phyloP scores from a whole-genome alignment of 768 basidiomycete species.

The Amanita molliuscula region DNA sequence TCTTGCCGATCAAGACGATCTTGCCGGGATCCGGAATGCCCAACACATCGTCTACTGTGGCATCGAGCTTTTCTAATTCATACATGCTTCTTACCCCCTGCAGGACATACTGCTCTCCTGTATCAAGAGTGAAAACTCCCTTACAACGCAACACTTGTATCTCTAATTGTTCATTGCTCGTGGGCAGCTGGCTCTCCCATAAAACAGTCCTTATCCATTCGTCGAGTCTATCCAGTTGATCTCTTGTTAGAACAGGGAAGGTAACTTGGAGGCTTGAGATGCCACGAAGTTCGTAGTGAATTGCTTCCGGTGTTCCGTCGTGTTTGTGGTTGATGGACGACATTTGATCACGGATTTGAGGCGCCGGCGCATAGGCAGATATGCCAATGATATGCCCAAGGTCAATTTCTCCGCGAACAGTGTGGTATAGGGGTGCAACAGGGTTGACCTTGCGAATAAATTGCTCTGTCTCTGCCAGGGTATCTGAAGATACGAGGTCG shows the following conservation, averaged over 20 bases:
- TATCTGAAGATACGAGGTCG: conserved; percentile 51
- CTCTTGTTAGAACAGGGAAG: conserved; percentile 45
- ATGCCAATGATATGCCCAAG: conserved; percentile 71
- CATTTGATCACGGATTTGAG: neutral
- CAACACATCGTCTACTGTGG: conserved; percentile 22
- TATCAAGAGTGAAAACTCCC: conserved; percentile 53
- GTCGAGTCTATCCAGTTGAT: conserved; percentile 49
- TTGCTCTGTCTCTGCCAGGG: conserved; percentile 39
- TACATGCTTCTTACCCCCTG: conserved; percentile 92
- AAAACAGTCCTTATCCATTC: conserved; percentile 72
- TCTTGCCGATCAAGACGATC: conserved; percentile 82
- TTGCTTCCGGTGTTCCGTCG: conserved; percentile 23
- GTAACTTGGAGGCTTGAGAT: conserved; percentile 72
- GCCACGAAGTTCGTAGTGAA: conserved; percentile 68
- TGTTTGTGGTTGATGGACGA: neutral
- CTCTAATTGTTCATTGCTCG: conserved; percentile 10
- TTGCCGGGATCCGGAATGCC: conserved; percentile 62
- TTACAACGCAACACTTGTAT: conserved; percentile 81
- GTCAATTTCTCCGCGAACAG: conserved; percentile 63
- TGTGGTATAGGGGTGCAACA: conserved; percentile 61
- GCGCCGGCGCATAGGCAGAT: conserved; percentile 47
- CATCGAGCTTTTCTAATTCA: conserved; percentile 50
- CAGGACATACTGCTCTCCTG: conserved; percentile 58
- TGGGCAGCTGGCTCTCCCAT: conserved; percentile 64
- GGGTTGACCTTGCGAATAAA: conserved; percentile 74